A percentile compares a stretch with the other conserved stretches of the same genome.
These are phyloP conservation scores for Erodium maritimum DNA, from an alignment of 345 rosid genomes.

Conservation along the genomic window DNA sequence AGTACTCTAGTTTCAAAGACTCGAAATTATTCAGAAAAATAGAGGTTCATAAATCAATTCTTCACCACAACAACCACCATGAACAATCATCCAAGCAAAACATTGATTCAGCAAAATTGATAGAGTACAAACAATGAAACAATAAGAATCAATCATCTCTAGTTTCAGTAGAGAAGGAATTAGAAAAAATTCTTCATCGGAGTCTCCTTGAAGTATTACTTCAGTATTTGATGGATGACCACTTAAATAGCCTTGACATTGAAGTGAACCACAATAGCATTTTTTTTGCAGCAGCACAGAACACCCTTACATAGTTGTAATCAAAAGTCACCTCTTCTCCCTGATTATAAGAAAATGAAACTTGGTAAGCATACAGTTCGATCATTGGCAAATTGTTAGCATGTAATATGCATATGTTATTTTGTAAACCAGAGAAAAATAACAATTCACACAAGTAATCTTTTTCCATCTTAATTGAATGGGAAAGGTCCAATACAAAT, in stretches of 20 bases:
- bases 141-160: too few relatives aligned
- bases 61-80: too few relatives aligned
- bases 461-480: too few relatives aligned
- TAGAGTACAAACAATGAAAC: too few relatives aligned
- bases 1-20: too few relatives aligned
- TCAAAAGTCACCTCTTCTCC: constrained; percentile 93
- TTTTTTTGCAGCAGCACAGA: constrained; percentile 98
- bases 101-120: too few relatives aligned
- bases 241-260: constrained; percentile 90
- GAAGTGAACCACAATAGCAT: constrained; percentile 81
- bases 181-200: constrained; percentile 96
- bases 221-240: constrained; percentile 79
- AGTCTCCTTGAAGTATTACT: constrained; percentile 81
- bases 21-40: too few relatives aligned
- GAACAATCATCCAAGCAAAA: too few relatives aligned
- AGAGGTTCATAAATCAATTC: too few relatives aligned
- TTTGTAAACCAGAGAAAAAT: too few relatives aligned
- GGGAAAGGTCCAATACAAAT: too few relatives aligned
- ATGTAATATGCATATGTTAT: neutral
- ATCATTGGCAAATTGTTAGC: neutral
- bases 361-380: neutral
- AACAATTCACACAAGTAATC: neutral
- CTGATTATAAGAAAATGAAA: constrained; percentile 20
- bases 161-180: too few relatives aligned
- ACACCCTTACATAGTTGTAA: constrained; percentile 94